Base-by-base conservation (phyloP, 2,329 filamentous ascomycete genomes). In the Neurospora sp. region DNA sequence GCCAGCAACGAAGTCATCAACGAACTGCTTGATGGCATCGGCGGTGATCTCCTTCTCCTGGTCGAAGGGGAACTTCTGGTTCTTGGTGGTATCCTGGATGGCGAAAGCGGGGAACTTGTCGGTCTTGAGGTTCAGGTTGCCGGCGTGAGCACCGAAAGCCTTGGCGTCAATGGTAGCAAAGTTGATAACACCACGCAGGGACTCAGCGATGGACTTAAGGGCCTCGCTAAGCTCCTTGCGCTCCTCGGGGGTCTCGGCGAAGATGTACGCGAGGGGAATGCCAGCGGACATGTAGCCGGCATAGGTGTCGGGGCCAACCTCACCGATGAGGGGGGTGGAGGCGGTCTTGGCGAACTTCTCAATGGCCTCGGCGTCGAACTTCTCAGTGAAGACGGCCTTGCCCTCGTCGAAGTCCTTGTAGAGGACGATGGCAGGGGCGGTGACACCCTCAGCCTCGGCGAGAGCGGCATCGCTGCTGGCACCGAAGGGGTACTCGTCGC, bases 321-420 rank as follows among this genome's bases (percentile, higher is more conserved):
- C 96, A 73, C 96, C 96, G 75, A 99, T 90, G 77, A 99, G 86
- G 74, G 96, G 96, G 72, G 92, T 97, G 76, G 94, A 90, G 72
- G 93, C 85, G 67, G 89, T 90, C 86, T 93, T 94, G 81, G 92
- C 89, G 83, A 97, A 99, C 75, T 86, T 86, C 79, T 89, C 87
- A 78, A 99, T 93, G 68, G 89, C 88, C 72, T 94, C 92, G 72
- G 86, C 87, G 58, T 93, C 91, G 78, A 98, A 94, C 81, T 92
- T 90, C 76, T 93, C 91, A 23, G 87, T 84, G 84, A 92, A 97
- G 76, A 90, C 85, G 77, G 89, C 89, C 89, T 97, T 97, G 84
- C 94, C 93, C 85, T 98, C 95, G 79, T 99, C 96, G 78, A 98
- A 99, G 72, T 90, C 87, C 89, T 99, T 98, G 91, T 98, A 98